These are phyloP conservation scores for Plantago elongata DNA, from an alignment of 257 asterid species.

Conservation along the genomic window DNA sequence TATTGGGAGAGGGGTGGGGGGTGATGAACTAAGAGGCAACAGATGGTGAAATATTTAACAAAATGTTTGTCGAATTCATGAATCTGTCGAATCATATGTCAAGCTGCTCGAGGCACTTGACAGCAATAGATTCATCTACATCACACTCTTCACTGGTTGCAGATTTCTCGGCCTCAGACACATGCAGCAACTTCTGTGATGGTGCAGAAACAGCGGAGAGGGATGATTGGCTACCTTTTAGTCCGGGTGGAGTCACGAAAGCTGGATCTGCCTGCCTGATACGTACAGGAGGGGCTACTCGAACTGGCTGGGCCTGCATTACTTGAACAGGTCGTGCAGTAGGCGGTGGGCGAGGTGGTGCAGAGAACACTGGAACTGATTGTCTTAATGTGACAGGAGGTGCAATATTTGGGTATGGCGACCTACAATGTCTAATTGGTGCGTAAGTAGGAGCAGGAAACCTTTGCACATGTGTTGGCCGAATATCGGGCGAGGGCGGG, in stretches of 20 bases:
- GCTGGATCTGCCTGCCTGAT: conserved; percentile 59
- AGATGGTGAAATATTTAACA: background rate
- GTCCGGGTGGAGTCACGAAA: conserved; percentile 38
- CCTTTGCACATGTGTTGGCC: conserved; percentile 22
- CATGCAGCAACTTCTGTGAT: conserved; percentile 22
- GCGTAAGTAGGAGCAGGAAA: conserved; percentile 32
- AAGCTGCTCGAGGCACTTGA: conserved; percentile 73
- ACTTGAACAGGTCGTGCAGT: conserved; percentile 24
- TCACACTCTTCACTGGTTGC: conserved; percentile 24
- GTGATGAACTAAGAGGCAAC: background rate
- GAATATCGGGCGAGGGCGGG: conserved; percentile 34
- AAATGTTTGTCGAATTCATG: background rate
- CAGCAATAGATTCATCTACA: conserved; percentile 49
- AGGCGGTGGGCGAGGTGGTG: conserved; percentile 49
- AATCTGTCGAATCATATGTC: conserved; percentile 36
- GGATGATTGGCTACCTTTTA: conserved; percentile 20
- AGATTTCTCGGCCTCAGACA: conserved; percentile 24
- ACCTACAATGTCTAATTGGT: conserved; percentile 39
- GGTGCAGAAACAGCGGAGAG: conserved; percentile 14
- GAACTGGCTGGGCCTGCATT: conserved; percentile 37
- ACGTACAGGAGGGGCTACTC: conserved; percentile 46
- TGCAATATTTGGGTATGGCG: conserved; percentile 50
- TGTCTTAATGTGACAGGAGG: conserved; percentile 66
- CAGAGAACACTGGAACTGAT: conserved; percentile 65
- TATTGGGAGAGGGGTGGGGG: no score